Base-by-base conservation (phyloP, 805 yeast genomes). In the Hanseniaspora guilliermondii region DNA sequence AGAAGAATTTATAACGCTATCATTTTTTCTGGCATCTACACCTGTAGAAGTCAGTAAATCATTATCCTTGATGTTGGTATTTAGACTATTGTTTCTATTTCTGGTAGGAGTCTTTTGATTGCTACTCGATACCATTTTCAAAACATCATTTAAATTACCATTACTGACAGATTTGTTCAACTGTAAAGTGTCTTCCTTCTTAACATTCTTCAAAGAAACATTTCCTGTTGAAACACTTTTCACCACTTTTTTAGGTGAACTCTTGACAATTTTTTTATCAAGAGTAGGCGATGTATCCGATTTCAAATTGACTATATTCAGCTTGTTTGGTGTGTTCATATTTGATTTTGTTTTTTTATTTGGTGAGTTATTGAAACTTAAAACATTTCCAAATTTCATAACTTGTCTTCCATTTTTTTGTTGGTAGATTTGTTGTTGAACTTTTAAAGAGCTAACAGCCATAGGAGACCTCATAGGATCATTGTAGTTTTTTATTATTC, bases 401-500 rank as follows among this genome's bases (percentile, higher is more conserved):
- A 62, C 56, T 16, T 70, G 69, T 52, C 66, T 64, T 3, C 66
- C 58, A 14, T 42, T 42, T 25, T 50, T 50, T 41, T 58, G 59
- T 21, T 61, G 61, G 14, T 64, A 57, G 11, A 63, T 65, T 39
- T 58, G 54, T 52, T 57, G 64, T 41, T 67, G 68, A 32, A 68
- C 66, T 48, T 62, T 61, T 53, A 64, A 41, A 1, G 71, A 68
- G 2, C 69, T 64, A 24, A 61, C 62, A 4, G 71, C 71, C 70
- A 68, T 67, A 21, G 71, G 71, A 16, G 66, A 62, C 50, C 65
- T 62, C 60, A 66, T 57, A 12, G 70, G 70, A 52, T 67, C 62
- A 9, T 61, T 60, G 46, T 68, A 68, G 27, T 64, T 61, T 56
- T 66, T 68, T 12, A 64, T 61, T 11, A 68, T 62, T 14, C 67